phyloP scores from a whole-genome alignment of 805 yeast species.

The Starmerella asiatica region DNA sequence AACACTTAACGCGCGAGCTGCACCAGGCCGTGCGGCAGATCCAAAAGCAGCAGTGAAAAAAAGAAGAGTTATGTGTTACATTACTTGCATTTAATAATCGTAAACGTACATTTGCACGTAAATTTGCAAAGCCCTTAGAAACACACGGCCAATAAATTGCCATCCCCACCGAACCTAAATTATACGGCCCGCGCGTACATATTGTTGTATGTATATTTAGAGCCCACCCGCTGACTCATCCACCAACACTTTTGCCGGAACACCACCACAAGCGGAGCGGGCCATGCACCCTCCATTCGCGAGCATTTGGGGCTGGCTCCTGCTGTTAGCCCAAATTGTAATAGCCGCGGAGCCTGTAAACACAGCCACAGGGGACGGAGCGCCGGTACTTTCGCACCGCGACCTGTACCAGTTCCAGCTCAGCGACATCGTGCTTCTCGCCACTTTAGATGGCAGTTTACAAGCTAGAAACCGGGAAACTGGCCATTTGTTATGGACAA shows the following conservation, averaged over 20 bases:
- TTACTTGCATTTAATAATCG: background rate
- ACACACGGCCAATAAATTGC: too few species aligned
- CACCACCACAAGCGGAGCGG: too few species aligned
- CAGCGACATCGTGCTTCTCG: conserved; percentile 48
- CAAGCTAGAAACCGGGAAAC: conserved; percentile 66
- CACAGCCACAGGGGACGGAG: background rate
- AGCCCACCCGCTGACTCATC: too few species aligned
- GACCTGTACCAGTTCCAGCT: conserved; percentile 36
- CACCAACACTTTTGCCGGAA: too few species aligned
- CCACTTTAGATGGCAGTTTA: conserved; percentile 77
- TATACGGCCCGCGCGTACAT: too few species aligned
- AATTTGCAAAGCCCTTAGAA: too few species aligned
- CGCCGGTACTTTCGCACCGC: conserved; percentile 12
- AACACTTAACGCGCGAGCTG: conserved; percentile 13
- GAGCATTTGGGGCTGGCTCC: background rate
- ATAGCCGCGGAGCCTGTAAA: background rate
- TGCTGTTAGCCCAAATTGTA: background rate
- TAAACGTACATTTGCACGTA: too few species aligned
- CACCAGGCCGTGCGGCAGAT: conserved; percentile 18
- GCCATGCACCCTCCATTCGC: too few species aligned
- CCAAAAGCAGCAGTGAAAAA: too few species aligned
- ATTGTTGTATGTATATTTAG: too few species aligned
- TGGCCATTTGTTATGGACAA: conserved; percentile 67
- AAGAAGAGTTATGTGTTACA: conserved; percentile 14
- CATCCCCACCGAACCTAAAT: too few species aligned